Evolutionary conservation across 2,329 filamentous ascomycete genomes (phyloP).

Genomic region (Verticillium alfalfae): DNA sequence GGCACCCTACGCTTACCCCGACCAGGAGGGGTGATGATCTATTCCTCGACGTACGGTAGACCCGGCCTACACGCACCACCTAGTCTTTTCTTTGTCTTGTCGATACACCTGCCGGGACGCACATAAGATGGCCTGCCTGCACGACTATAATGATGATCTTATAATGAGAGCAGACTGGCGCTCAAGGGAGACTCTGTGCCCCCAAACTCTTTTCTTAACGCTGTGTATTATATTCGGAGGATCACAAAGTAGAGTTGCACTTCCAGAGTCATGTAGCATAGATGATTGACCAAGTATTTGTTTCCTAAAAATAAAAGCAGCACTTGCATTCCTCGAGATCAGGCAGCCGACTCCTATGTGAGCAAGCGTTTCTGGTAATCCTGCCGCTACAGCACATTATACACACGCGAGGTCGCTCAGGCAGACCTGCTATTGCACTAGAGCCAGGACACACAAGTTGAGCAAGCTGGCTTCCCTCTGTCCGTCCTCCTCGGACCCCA

Average conservation of each 20-base stretch:
- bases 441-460: too few relatives aligned
- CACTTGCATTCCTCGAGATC: neutral
- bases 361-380: too few relatives aligned
- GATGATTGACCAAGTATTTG: neutral
- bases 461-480: too few relatives aligned
- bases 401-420: too few relatives aligned
- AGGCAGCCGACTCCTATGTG: too few relatives aligned
- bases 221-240: neutral
- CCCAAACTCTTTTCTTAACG: neutral
- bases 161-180: neutral
- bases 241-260: neutral
- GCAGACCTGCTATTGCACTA: too few relatives aligned
- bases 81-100: neutral
- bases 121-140: neutral
- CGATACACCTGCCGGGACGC: neutral
- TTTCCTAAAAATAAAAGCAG: neutral
- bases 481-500: too few relatives aligned
- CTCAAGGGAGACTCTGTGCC: neutral
- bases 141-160: neutral
- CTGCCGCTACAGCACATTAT: too few relatives aligned
- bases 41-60: constrained; percentile 48
- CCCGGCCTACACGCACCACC: neutral
- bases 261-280: neutral
- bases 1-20: constrained; percentile 62
- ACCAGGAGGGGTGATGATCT: constrained; percentile 61